Conservation (phyloP, 73 alveolate genomes). For the Loxodes magnus region DNA sequence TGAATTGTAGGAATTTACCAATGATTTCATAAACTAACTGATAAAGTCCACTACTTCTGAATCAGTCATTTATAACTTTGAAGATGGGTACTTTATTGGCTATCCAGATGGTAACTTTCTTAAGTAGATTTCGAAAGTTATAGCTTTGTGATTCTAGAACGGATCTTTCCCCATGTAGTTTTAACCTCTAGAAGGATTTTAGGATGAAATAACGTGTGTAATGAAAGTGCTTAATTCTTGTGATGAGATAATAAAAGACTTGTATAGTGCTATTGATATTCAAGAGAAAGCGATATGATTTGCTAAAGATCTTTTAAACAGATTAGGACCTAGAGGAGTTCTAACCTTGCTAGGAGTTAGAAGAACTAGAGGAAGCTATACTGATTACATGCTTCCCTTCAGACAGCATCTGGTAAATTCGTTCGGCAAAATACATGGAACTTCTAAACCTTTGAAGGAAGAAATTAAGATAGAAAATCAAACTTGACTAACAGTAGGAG, state of each 20-base stretch:
- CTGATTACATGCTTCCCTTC: conserved; percentile 11
- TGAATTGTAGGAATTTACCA: too few species aligned
- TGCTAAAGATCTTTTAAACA: conserved; percentile 17
- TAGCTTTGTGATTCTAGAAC: conserved; percentile 26
- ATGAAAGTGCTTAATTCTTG: too few species aligned
- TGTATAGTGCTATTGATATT: too few species aligned
- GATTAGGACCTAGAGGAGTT: conserved; percentile 56
- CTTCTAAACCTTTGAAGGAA: too few species aligned
- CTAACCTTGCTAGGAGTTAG: conserved; percentile 71
- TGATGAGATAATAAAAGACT: too few species aligned
- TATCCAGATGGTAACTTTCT: conserved; percentile 15
- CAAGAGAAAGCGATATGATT: background rate
- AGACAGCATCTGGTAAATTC: conserved; percentile 20
- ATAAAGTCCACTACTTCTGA: too few species aligned
- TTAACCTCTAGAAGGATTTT: conserved; percentile 23
- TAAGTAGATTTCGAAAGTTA: conserved; percentile 27
- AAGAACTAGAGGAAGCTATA: conserved; percentile 47
- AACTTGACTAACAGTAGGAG: conserved; percentile 82
- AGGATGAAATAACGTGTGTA: conserved; percentile 23
- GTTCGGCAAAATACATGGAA: conserved; percentile 24
- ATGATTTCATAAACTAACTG: too few species aligned
- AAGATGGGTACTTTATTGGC: too few species aligned
- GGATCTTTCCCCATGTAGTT: conserved; percentile 28
- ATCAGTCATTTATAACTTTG: too few species aligned
- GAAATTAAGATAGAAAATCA: conserved; percentile 52